Evolutionary conservation across 345 rosid genomes (phyloP).

Genomic region (Mallotus nudiflorus): DNA sequence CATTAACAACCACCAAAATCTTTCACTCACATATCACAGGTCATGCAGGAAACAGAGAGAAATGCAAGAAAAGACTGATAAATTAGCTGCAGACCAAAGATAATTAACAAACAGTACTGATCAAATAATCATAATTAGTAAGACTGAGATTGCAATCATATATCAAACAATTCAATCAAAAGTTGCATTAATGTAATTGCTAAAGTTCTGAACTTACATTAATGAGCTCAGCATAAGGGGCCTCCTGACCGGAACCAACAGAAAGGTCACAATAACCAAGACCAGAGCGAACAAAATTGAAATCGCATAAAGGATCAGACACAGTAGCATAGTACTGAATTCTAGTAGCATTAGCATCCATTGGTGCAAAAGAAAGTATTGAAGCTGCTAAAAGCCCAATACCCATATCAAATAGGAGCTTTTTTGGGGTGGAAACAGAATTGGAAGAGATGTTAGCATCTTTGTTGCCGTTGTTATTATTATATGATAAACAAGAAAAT

Average conservation of each 20-base stretch:
- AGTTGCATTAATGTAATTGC: not conserved
- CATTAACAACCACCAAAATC: no score
- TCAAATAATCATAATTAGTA: not conserved
- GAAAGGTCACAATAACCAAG: conserved; percentile 83
- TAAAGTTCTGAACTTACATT: conserved; percentile 44
- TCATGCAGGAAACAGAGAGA: not conserved
- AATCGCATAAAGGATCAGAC: conserved; percentile 76
- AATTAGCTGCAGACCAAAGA: not conserved
- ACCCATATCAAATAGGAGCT: conserved; percentile 44
- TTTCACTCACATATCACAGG: no score
- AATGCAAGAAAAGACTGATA: not conserved
- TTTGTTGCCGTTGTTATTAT: conserved; percentile 11
- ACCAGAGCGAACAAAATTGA: conserved; percentile 66
- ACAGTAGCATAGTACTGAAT: conserved; percentile 85
- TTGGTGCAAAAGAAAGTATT: conserved; percentile 55
- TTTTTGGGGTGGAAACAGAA: conserved; percentile 30
- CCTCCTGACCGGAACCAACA: conserved; percentile 64
- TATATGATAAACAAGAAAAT: conserved; percentile 15
- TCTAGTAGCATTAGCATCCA: conserved; percentile 82
- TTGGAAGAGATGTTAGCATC: conserved; percentile 20
- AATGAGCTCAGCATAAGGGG: conserved; percentile 76
- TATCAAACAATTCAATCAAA: not conserved
- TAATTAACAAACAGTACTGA: not conserved
- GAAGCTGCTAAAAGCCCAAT: conserved; percentile 73
- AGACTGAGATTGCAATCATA: not conserved